phyloP scores from a whole-genome alignment of 768 basidiomycete genomes.

The Dioszegia crocea region DNA sequence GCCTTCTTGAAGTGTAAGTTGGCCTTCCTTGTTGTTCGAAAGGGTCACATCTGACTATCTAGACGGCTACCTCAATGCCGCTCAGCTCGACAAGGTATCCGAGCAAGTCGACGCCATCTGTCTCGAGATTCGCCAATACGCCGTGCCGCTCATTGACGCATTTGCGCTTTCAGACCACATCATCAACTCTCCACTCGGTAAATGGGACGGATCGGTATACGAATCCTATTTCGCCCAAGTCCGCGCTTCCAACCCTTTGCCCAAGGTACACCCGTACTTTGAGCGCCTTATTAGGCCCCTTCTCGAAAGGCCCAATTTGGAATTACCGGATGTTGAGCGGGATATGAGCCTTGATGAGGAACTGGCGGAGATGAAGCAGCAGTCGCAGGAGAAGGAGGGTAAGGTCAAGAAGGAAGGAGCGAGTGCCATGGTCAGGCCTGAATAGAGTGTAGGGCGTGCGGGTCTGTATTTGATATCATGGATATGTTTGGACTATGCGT shows the following conservation, averaged over 20 bases:
- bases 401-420: neutral
- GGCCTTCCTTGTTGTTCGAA: neutral
- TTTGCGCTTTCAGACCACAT: conserved; percentile 49
- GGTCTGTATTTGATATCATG: too few species aligned
- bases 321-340: conserved; percentile 46
- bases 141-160: conserved; percentile 48
- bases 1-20: conserved; percentile 53
- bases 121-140: conserved; percentile 37
- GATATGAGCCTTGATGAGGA: conserved; percentile 50
- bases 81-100: conserved; percentile 47
- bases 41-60: neutral
- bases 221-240: conserved; percentile 53
- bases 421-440: neutral
- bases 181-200: conserved; percentile 53
- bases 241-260: conserved; percentile 51
- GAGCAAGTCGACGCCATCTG: conserved; percentile 43
- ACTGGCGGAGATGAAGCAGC: conserved; percentile 32
- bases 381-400: conserved; percentile 2
- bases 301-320: conserved; percentile 49
- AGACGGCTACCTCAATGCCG: conserved; percentile 47
- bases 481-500: too few species aligned
- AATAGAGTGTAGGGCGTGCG: too few species aligned
- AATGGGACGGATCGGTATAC: conserved; percentile 53
- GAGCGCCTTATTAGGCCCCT: conserved; percentile 53
- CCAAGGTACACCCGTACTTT: conserved; percentile 53